These are phyloP conservation scores for Eucalyptus sp. DNA, from an alignment of 345 rosid genomes.

Conservation along the genomic window DNA sequence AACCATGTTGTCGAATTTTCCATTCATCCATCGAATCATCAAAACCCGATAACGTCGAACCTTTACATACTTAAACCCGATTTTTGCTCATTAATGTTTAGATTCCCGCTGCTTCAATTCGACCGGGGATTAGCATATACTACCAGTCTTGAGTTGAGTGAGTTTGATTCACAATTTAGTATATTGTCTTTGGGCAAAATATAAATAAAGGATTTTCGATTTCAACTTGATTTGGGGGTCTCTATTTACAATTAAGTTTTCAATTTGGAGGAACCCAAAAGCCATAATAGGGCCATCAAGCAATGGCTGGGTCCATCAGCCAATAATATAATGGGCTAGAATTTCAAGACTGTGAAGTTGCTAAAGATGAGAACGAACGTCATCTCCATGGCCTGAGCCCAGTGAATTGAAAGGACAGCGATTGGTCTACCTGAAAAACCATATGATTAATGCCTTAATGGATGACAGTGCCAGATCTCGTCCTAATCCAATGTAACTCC, in stretches of 20 bases:
- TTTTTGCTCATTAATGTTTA: neutral
- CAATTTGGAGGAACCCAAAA: neutral
- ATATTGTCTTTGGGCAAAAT: neutral
- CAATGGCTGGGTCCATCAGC: neutral
- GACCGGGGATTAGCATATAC: neutral
- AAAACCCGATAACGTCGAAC: neutral
- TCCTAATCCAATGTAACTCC: neutral
- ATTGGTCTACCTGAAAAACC: neutral
- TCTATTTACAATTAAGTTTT: neutral
- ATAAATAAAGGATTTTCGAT: neutral
- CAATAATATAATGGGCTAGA: neutral
- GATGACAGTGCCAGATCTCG: neutral
- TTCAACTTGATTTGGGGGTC: neutral
- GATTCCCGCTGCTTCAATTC: neutral
- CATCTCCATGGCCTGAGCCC: neutral
- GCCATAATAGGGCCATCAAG: neutral
- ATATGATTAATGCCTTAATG: neutral
- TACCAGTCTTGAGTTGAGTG: neutral
- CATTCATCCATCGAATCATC: neutral
- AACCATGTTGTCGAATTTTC: neutral
- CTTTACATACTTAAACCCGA: neutral
- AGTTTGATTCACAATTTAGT: neutral
- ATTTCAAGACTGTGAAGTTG: neutral
- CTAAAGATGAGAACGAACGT: neutral
- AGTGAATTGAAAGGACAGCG: neutral